Evolutionary conservation across 1,284 basidiomycete genomes (phyloP), one percentile per base, ranked within the genome.

Genomic region (Ganoderma sinense): DNA sequence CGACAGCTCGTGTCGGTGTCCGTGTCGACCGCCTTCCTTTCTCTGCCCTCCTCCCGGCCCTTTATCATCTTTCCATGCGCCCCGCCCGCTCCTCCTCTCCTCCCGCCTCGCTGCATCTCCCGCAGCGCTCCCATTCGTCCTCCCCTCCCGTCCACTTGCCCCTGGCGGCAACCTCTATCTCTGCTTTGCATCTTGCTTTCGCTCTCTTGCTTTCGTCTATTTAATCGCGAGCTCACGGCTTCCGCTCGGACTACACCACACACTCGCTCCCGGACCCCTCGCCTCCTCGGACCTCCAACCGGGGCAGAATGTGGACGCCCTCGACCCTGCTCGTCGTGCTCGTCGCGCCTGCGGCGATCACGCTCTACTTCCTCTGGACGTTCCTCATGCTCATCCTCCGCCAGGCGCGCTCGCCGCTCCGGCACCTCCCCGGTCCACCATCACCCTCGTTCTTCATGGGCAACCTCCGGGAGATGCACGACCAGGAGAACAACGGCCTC

Each of bases 401-500:
- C 14, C 82, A 83, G 69, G 71, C 73, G 58, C 76, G 78, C 53
- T 85, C 84, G 0, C 80, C 84, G 2, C 77, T 86, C 16, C 80
- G 80, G 20, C 74, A 77, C 41, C 80, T 87, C 16, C 81, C 79
- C 0, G 80, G 82, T 0, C 85, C 84, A 0, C 77, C 79, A 0
- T 79, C 78, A 1, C 81, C 80, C 0, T 87, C 86, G 0, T 81
- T 87, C 76, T 83, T 90, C 77, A 80, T 85, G 74, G 89, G 89
- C 8, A 88, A 90, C 78, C 83, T 91, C 40, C 80, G 79, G 55
- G 82, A 85, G 72, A 84, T 90, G 81, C 85, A 88, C 71, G 84
- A 89, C 77, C 84, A 88, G 76, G 86, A 87, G 72, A 90, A 90
- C 77, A 88, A 81, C 20, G 80, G 84, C 61, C 83, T 90, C 70